phyloP scores from a whole-genome alignment of 2,329 filamentous ascomycete genomes.

The Hymenotorrendiella dingleyae region DNA sequence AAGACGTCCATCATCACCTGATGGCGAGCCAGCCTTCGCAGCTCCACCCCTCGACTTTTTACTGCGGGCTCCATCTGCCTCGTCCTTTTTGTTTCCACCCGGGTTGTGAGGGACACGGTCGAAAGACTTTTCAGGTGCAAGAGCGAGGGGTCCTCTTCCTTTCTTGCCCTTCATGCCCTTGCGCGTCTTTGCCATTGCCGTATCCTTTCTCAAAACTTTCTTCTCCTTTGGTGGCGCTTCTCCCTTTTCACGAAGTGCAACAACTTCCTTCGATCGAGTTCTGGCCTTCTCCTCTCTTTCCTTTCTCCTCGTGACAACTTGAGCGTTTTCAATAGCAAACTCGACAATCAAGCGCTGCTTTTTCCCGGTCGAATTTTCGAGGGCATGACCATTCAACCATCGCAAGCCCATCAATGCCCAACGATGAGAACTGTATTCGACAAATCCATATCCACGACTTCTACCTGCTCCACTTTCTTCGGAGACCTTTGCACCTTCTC shows the following conservation, averaged over 20 bases:
- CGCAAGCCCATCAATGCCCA: constrained; percentile 91
- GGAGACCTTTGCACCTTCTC: constrained; percentile 74
- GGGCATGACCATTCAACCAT: constrained; percentile 77
- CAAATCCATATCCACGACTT: constrained; percentile 92
- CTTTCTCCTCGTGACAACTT: constrained; percentile 78
- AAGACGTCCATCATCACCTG: constrained; percentile 46
- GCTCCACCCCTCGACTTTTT: constrained; percentile 16
- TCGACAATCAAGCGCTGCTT: constrained; percentile 90
- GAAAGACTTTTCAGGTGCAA: constrained; percentile 18
- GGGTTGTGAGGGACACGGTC: constrained; percentile 14
- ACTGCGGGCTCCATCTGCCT: constrained; percentile 3
- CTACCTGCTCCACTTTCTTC: constrained; percentile 73
- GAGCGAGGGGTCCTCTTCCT: constrained; percentile 9
- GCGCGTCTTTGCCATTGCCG: constrained; percentile 32
- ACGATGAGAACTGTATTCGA: constrained; percentile 91
- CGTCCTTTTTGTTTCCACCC: constrained; percentile 13
- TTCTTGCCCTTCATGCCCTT: constrained; percentile 30
- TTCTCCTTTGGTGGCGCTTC: constrained; percentile 30
- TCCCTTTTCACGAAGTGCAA: constrained; percentile 29
- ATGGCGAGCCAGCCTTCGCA: constrained; percentile 28
- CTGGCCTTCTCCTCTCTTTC: constrained; percentile 54
- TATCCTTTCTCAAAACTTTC: constrained; percentile 26
- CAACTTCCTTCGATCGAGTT: constrained; percentile 32
- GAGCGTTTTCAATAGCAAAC: constrained; percentile 96
- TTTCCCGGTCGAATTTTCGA: constrained; percentile 60